A percentile compares a stretch with the other conserved stretches of the same genome.
These are phyloP conservation scores for Yamadazyma ubonensis DNA, from an alignment of 805 yeast genomes.

Conservation along the genomic window DNA sequence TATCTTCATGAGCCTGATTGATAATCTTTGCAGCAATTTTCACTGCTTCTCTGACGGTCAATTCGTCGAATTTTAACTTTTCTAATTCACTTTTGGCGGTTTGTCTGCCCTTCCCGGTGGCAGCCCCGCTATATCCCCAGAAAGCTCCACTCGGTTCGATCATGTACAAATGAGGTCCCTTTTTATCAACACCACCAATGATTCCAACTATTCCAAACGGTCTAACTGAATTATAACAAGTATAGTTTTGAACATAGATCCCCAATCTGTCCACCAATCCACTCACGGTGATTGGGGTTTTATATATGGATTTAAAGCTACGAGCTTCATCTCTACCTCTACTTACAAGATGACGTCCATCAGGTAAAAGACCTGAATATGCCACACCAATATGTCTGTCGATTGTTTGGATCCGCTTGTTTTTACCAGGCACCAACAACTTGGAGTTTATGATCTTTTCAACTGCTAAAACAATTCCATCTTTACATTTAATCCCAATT, in stretches of 20 bases:
- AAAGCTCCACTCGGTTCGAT: slow-evolving; percentile 95
- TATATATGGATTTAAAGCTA: slow-evolving; percentile 72
- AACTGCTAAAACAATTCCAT: slow-evolving; percentile 96
- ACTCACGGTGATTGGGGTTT: slow-evolving; percentile 73
- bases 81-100: slow-evolving; percentile 96
- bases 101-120: slow-evolving; percentile 98
- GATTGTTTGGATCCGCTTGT: slow-evolving; percentile 86
- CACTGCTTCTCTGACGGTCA: slow-evolving; percentile 79
- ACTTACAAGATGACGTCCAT: slow-evolving; percentile 89
- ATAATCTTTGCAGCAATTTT: slow-evolving; percentile 93
- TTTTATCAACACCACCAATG: slow-evolving; percentile 88
- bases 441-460: slow-evolving; percentile 88
- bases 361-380: slow-evolving; percentile 93
- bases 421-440: slow-evolving; percentile 82
- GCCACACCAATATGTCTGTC: slow-evolving; percentile 94
- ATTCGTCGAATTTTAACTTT: slow-evolving; percentile 70
- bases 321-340: slow-evolving; percentile 92
- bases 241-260: slow-evolving; percentile 89
- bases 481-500: slow-evolving; percentile 85
- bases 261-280: slow-evolving; percentile 86
- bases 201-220: slow-evolving; percentile 95
- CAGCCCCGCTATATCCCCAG: slow-evolving; percentile 98
- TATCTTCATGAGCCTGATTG: slow-evolving; percentile 93
- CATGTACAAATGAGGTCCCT: slow-evolving; percentile 93
- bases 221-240: slow-evolving; percentile 94